phyloP scores from a whole-genome alignment of 345 rosid genomes.

The Pistacia integerrima region DNA sequence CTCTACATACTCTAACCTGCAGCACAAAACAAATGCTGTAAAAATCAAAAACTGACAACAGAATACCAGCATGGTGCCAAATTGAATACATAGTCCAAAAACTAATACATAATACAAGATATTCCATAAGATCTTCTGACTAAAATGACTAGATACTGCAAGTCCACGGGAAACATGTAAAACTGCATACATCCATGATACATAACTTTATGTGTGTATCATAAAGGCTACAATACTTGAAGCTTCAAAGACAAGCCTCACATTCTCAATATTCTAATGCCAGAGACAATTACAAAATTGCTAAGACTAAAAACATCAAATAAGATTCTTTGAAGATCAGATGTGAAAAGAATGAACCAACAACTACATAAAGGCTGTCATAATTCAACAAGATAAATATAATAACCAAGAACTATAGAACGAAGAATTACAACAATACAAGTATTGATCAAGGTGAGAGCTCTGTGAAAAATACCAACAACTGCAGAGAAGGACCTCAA shows the following conservation, averaged over 20 bases:
- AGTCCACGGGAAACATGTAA: background rate
- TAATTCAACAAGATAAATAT: background rate
- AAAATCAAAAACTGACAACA: conserved; percentile 6
- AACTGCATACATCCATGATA: background rate
- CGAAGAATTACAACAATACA: background rate
- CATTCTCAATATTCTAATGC: background rate
- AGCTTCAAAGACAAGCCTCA: background rate
- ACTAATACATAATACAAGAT: background rate
- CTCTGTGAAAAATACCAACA: background rate
- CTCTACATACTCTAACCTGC: conserved; percentile 92
- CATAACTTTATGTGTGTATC: background rate
- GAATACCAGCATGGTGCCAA: background rate
- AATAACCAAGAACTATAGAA: background rate
- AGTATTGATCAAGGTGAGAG: background rate
- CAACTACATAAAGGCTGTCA: background rate
- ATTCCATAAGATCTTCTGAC: background rate
- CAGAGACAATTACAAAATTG: background rate
- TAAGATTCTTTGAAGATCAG: background rate
- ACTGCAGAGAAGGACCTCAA: background rate
- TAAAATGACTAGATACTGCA: background rate
- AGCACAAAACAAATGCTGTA: conserved; percentile 25
- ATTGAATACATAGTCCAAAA: background rate
- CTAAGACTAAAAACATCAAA: background rate
- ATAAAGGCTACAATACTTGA: background rate
- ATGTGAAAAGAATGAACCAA: background rate